Evolutionary conservation across 345 rosid species (phyloP), one percentile per base, ranked within the genome.

Genomic region (Sisymbrium irio): DNA sequence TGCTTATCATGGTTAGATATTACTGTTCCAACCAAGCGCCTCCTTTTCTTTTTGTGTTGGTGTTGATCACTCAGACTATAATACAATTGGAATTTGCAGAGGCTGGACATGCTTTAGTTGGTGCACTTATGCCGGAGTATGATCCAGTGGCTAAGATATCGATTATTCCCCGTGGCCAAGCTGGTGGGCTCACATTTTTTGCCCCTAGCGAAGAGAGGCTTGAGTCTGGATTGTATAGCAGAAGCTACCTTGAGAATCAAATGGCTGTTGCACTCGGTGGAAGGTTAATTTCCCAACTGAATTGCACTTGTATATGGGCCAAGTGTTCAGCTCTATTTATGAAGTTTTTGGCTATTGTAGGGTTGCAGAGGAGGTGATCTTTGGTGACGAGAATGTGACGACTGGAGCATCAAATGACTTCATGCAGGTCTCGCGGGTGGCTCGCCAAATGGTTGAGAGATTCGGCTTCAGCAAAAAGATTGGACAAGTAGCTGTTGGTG

Each of bases 181-280:
- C 97, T 46, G 98, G 98, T 37, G 97, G 97, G 39, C 97, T 93
- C 45, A 93, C 98, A 35, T 91, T 91, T 66, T 91, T 89, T 5
- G 96, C 97, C 36, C 98, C 97, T 14, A 93, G 98, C 19, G 97
- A 93, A 75, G 98, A 93, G 80, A 87, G 97, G 78, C 90, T 93
- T 0, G 98, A 93, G 83, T 93, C 97, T 73, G 97, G 97, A 71
- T 76, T 93, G 74, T 93, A 93, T 80, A 91, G 97, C 80, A 81
- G 89, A 75, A 89, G 96, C 89, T 93, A 93, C 87, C 84, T 93
- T 13, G 97, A 91, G 88, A 93, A 93, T 72, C 98, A 93, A 78
- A 85, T 91, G 98, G 94, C 97, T 25, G 97, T 93, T 67, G 98
- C 97, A 65, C 96, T 93, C n/a, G 96, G 98, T 46, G 98, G 97